Evolutionary conservation across 2,329 filamentous ascomycete species (phyloP).

Genomic region (Beauveria rudraprayagi): DNA sequence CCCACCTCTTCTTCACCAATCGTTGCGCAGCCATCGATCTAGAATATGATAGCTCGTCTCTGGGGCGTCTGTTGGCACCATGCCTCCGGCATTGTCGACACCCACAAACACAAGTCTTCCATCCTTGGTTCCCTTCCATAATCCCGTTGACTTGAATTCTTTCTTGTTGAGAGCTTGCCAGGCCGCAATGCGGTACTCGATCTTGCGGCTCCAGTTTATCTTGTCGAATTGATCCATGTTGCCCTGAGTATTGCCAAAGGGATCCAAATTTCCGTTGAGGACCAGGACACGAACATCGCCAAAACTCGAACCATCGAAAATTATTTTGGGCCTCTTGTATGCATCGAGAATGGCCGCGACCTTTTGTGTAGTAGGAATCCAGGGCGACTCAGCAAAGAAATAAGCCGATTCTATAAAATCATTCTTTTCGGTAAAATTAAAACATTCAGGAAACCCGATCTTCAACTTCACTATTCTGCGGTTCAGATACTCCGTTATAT

Average conservation of each 20-base stretch:
- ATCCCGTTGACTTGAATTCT: conserved; percentile 7
- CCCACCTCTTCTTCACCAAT: background rate
- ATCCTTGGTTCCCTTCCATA: conserved; percentile 15
- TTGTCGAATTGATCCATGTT: conserved; percentile 29
- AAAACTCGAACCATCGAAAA: conserved; percentile 4
- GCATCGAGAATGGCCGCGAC: conserved; percentile 15
- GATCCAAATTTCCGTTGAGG: conserved; percentile 19
- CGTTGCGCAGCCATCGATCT: conserved; percentile 15
- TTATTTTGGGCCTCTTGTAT: conserved; percentile 3
- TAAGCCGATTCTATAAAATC: conserved; percentile 64
- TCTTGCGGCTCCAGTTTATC: conserved; percentile 36
- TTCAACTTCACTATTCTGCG: conserved; percentile 13
- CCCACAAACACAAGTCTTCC: conserved; percentile 18
- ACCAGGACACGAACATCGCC: conserved; percentile 17
- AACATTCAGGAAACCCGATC: conserved; percentile 49
- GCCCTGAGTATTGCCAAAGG: conserved; percentile 17
- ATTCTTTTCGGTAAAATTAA: conserved; percentile 81
- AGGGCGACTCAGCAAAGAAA: background rate
- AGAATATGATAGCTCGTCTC: conserved; percentile 17
- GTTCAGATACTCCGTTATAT: conserved; percentile 20
- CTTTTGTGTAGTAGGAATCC: conserved; percentile 9
- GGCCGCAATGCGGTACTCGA: conserved; percentile 29
- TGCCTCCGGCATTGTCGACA: conserved; percentile 17
- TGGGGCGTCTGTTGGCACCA: conserved; percentile 16
- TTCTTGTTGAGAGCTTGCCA: conserved; percentile 13